These are phyloP conservation scores for Fusarium transvaalense DNA, from an alignment of 2,329 filamentous ascomycete genomes.

Conservation along the genomic window DNA sequence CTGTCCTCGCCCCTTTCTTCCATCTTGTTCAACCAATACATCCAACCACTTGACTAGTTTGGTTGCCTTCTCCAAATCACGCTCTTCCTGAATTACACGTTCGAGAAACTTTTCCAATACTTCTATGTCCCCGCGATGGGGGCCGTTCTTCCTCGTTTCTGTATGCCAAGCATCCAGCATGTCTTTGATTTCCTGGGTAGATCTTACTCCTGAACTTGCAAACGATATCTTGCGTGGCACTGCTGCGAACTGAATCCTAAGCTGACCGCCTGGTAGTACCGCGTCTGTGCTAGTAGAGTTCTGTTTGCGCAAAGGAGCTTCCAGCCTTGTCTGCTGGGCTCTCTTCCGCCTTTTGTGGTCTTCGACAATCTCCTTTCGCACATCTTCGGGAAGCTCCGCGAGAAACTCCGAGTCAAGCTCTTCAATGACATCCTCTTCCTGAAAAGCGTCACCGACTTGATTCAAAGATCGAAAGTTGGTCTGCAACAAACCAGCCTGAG, in stretches of 20 bases:
- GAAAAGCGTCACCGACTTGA: conserved; percentile 47
- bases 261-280: conserved; percentile 54
- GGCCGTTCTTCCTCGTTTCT: conserved; percentile 78
- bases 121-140: conserved; percentile 81
- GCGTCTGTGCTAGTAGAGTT: conserved; percentile 43
- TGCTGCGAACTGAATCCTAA: conserved; percentile 60
- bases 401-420: conserved; percentile 80
- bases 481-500: conserved; percentile 74
- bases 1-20: conserved; percentile 53
- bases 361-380: conserved; percentile 80
- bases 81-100: conserved; percentile 80
- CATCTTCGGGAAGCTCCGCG: conserved; percentile 83
- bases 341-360: conserved; percentile 73
- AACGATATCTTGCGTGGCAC: conserved; percentile 63
- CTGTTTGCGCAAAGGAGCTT: conserved; percentile 51
- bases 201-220: conserved; percentile 57
- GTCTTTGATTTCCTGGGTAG: conserved; percentile 72
- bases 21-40: conserved; percentile 65
- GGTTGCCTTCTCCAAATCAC: conserved; percentile 80
- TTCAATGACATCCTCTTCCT: conserved; percentile 56
- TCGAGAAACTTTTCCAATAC: conserved; percentile 80
- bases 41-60: conserved; percentile 77
- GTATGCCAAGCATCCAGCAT: conserved; percentile 82
- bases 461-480: conserved; percentile 74
- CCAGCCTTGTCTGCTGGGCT: conserved; percentile 67